A percentile compares a stretch with the other conserved stretches of the same genome.
These are phyloP conservation scores for Eutrema heterophyllum DNA, from an alignment of 345 rosid genomes.

Conservation along the genomic window DNA sequence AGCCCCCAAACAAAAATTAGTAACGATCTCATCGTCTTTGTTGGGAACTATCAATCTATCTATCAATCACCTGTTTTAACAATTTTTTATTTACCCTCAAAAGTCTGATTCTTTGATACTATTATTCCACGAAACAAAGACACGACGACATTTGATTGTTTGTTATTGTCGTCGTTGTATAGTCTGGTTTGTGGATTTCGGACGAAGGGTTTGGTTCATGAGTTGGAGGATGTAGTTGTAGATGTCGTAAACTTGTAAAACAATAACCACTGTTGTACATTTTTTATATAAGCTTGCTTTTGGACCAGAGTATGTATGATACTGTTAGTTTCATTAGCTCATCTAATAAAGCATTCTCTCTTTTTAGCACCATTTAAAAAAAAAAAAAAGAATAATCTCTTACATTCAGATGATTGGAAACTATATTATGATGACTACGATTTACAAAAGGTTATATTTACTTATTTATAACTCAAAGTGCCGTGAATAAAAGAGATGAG, in stretches of 20 bases:
- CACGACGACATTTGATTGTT: conserved; percentile 13
- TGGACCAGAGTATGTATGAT: background rate
- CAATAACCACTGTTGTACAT: conserved; percentile 17
- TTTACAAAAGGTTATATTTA: too few species aligned
- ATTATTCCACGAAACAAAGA: conserved; percentile 10
- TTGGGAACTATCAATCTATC: conserved; percentile 7
- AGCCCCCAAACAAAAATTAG: background rate
- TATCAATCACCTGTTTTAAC: conserved; percentile 6
- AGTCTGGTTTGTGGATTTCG: conserved; percentile 17
- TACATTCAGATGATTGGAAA: too few species aligned
- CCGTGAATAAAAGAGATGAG: too few species aligned
- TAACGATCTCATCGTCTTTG: conserved; percentile 14
- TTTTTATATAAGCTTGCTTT: conserved; percentile 20
- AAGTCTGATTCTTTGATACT: conserved; percentile 27
- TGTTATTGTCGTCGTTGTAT: conserved; percentile 10
- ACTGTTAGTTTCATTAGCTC: too few species aligned
- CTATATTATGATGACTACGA: too few species aligned
- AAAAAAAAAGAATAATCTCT: too few species aligned
- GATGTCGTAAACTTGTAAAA: conserved; percentile 27
- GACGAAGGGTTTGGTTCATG: conserved; percentile 24
- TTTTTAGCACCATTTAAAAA: too few species aligned
- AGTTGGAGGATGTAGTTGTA: conserved; percentile 23
- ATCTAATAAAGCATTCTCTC: too few species aligned
- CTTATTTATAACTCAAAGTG: too few species aligned
- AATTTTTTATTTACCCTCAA: conserved; percentile 3